Percentiles rank a stretch among this genome's conserved stretches.
Conservation (phyloP, 2,329 filamentous ascomycete genomes). For the Cercospora sp. region DNA sequence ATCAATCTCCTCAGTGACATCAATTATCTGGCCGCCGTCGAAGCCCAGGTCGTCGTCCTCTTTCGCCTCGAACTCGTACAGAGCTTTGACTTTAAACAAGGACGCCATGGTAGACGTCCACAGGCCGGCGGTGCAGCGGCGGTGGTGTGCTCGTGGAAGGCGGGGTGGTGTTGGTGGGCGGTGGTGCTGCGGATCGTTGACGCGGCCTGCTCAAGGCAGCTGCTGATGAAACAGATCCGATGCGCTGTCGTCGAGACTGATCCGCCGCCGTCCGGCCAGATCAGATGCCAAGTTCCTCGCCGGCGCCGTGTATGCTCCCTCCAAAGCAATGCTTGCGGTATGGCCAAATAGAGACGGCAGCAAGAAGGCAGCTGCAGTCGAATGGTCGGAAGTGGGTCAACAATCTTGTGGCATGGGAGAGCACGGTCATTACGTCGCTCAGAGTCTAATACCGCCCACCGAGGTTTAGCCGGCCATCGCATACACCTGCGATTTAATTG, state of each 20-base stretch:
- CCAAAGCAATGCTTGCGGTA: constrained; percentile 2
- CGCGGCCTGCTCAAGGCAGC: constrained; percentile 15
- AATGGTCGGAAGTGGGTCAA: constrained; percentile 8
- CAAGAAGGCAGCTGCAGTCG: constrained; percentile 3
- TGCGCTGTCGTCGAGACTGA: constrained; percentile 6
- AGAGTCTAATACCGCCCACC: neutral
- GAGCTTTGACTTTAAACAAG: constrained; percentile 85
- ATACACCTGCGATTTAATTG: constrained; percentile 3
- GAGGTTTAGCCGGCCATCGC: constrained; percentile 3
- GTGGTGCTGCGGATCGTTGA: constrained; percentile 11
- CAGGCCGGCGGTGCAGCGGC: constrained; percentile 9
- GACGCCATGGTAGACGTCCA: constrained; percentile 41
- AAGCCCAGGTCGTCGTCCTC: constrained; percentile 97
- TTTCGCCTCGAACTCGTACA: constrained; percentile 89
- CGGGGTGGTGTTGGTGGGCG: neutral
- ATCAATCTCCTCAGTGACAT: constrained; percentile 88
- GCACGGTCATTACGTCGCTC: constrained; percentile 4
- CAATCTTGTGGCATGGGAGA: constrained; percentile 9
- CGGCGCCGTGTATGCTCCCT: neutral
- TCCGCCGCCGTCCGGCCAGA: constrained; percentile 3
- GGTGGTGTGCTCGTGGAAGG: constrained; percentile 3
- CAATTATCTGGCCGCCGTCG: constrained; percentile 81
- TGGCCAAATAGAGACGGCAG: neutral
- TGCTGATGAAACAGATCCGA: constrained; percentile 9
- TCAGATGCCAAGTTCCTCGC: neutral